A percentile compares a stretch with the other conserved stretches of the same genome.
These are phyloP conservation scores for Sclerospora graminicola DNA, from an alignment of 352 stramenopile species.

Conservation along the genomic window DNA sequence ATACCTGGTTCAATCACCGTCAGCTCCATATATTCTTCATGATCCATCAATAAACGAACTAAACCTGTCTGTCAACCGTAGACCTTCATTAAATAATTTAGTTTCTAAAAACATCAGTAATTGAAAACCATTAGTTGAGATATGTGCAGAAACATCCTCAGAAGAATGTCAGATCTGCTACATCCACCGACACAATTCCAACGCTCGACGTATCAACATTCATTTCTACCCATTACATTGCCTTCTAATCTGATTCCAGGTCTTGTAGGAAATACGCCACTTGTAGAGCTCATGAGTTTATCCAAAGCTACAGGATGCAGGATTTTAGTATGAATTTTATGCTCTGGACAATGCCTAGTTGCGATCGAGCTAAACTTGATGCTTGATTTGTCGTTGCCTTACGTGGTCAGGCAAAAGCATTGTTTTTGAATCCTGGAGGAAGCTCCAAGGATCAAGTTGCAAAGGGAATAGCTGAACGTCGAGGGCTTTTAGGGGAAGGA, in stretches of 20 bases:
- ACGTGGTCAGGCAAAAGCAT: constrained; percentile 80
- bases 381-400: not conserved
- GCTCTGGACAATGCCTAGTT: not conserved
- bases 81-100: too few species aligned
- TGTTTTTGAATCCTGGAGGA: constrained; percentile 95
- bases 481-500: constrained; percentile 77
- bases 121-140: too few species aligned
- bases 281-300: constrained; percentile 87
- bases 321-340: constrained; percentile 49
- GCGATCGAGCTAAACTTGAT: not conserved
- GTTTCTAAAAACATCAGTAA: too few species aligned
- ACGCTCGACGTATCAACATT: constrained; percentile 66
- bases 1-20: constrained; percentile 72
- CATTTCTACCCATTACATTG: constrained; percentile 70
- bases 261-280: constrained; percentile 89
- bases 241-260: constrained; percentile 78
- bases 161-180: constrained; percentile 68
- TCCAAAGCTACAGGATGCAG: constrained; percentile 85
- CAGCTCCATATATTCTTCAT: constrained; percentile 72
- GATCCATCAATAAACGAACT: constrained; percentile 68
- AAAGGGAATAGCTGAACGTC: constrained; percentile 88
- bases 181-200: constrained; percentile 73
- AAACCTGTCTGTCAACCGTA: constrained; percentile 68
- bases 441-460: constrained; percentile 97
- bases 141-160: too few species aligned